Percentiles rank a stretch among this genome's conserved stretches.
Evolutionary conservation across 441 rosid species (phyloP).

Genomic region (Pelargonium myrrhifolium): DNA sequence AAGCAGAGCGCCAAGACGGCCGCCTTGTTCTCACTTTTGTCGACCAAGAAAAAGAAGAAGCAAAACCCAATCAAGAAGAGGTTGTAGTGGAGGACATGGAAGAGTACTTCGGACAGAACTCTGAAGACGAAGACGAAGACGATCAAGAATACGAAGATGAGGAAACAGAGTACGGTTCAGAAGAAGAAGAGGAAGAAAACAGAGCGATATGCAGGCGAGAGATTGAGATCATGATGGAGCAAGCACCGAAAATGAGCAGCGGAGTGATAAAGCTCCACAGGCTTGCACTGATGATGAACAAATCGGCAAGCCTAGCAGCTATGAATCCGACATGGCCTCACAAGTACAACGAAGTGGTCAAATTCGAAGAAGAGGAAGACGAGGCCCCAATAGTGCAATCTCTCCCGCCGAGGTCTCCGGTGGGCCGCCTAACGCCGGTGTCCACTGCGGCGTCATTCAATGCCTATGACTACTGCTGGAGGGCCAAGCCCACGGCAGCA

Average conservation of each 20-base stretch:
- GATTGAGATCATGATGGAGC: slow-evolving; percentile 26
- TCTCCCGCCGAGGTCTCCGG: slow-evolving; percentile 46
- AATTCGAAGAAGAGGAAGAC: slow-evolving; percentile 14
- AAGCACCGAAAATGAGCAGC: slow-evolving; percentile 30
- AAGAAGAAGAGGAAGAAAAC: slow-evolving; percentile 18
- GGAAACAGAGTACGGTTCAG: too few relatives aligned
- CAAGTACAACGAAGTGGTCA: slow-evolving; percentile 24
- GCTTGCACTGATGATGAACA: slow-evolving; percentile 42
- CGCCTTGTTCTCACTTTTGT: too few relatives aligned
- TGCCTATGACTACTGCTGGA: slow-evolving; percentile 57
- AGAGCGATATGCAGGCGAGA: slow-evolving; percentile 15
- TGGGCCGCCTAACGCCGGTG: too few relatives aligned
- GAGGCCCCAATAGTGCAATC: slow-evolving; percentile 39
- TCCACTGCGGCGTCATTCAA: too few relatives aligned
- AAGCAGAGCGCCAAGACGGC: slow-evolving; percentile 32
- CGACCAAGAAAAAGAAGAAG: too few relatives aligned
- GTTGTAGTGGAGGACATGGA: too few relatives aligned
- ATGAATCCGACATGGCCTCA: too few relatives aligned
- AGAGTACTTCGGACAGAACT: slow-evolving; percentile 10
- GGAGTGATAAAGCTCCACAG: slow-evolving; percentile 38
- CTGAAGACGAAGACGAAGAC: slow-evolving; percentile 13
- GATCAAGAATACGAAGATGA: slow-evolving; percentile 27
- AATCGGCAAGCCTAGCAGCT: slow-evolving; percentile 57
- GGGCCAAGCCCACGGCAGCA: slow-evolving; percentile 29
- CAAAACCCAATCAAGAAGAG: too few relatives aligned